Evolutionary conservation across 1,139 yeast species (phyloP).

Genomic region (Yamadazyma diddensiae): DNA sequence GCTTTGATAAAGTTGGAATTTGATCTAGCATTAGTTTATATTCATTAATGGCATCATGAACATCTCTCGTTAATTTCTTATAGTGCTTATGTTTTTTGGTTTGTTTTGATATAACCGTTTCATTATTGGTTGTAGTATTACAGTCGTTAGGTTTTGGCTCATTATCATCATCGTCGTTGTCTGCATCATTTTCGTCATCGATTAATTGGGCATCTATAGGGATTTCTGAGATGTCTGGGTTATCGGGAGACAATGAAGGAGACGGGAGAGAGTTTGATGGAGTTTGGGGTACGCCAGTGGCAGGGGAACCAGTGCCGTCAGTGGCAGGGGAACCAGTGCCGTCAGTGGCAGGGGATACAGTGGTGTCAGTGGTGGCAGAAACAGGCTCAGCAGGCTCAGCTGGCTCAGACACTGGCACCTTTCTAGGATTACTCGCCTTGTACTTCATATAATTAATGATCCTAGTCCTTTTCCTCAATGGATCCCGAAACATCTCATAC

Average conservation of each 20-base stretch:
- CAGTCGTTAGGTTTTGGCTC: constrained; percentile 2
- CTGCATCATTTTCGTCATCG: constrained; percentile 2
- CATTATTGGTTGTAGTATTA: constrained; percentile 4
- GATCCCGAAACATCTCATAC: constrained; percentile 80
- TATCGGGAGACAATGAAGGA: constrained; percentile 9
- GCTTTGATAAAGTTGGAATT: constrained; percentile 71
- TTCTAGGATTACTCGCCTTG: constrained; percentile 42
- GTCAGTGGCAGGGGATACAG: constrained; percentile 1
- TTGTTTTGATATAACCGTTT: constrained; percentile 9
- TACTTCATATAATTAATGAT: constrained; percentile 62
- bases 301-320: background rate
- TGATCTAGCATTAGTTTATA: constrained; percentile 66
- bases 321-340: background rate
- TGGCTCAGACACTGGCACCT: constrained; percentile 5
- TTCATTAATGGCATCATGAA: constrained; percentile 65
- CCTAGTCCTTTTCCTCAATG: constrained; percentile 59
- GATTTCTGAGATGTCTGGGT: background rate
- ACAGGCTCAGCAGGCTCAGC: background rate
- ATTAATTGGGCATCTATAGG: background rate
- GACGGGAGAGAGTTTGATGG: constrained; percentile 10
- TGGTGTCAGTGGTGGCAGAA: background rate
- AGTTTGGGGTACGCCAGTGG: constrained; percentile 2
- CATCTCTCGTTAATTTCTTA: constrained; percentile 52
- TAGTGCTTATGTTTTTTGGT: constrained; percentile 33
- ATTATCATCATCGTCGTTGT: constrained; percentile 4